Evolutionary conservation across 192 early-diverging fungal species (phyloP).

Genomic region (Funneliformis mosseae): DNA sequence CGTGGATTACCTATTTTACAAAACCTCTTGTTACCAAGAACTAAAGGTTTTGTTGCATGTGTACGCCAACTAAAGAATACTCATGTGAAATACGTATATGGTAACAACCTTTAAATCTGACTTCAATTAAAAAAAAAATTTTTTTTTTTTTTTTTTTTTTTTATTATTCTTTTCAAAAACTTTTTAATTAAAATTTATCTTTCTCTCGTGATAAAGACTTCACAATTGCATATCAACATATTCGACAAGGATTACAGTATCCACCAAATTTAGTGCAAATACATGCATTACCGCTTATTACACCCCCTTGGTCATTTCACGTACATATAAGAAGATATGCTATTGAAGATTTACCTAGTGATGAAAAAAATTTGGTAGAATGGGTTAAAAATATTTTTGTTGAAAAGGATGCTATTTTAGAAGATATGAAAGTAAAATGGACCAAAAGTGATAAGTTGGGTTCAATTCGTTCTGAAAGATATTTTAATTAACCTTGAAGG

Average conservation of each 20-base stretch:
- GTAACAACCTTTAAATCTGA: slow-evolving; percentile 34
- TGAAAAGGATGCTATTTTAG: slow-evolving; percentile 87
- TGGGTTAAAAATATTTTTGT: slow-evolving; percentile 81
- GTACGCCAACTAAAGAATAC: slow-evolving; percentile 53
- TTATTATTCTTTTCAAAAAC: background rate
- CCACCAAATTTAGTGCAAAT: slow-evolving; percentile 56
- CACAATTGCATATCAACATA: slow-evolving; percentile 54
- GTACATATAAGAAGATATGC: slow-evolving; percentile 75
- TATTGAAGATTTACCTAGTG: slow-evolving; percentile 68
- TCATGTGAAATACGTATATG: slow-evolving; percentile 61
- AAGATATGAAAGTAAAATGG: slow-evolving; percentile 55
- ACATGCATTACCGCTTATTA: slow-evolving; percentile 42
- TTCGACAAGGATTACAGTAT: slow-evolving; percentile 46
- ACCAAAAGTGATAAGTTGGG: slow-evolving; percentile 45
- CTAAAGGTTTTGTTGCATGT: slow-evolving; percentile 59
- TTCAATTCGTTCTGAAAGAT: slow-evolving; percentile 22
- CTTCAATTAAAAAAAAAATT: background rate
- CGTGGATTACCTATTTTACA: slow-evolving; percentile 49
- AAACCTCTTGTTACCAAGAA: slow-evolving; percentile 56
- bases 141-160: background rate
- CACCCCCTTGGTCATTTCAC: slow-evolving; percentile 70
- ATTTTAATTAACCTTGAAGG: slow-evolving; percentile 7
- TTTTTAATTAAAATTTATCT: background rate
- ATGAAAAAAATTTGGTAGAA: slow-evolving; percentile 66
- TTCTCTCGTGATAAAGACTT: slow-evolving; percentile 42